Percentiles rank a stretch among this genome's conserved stretches.
Evolutionary conservation across 2,329 filamentous ascomycete species (phyloP).

Genomic region (Aspergillus glaucus): DNA sequence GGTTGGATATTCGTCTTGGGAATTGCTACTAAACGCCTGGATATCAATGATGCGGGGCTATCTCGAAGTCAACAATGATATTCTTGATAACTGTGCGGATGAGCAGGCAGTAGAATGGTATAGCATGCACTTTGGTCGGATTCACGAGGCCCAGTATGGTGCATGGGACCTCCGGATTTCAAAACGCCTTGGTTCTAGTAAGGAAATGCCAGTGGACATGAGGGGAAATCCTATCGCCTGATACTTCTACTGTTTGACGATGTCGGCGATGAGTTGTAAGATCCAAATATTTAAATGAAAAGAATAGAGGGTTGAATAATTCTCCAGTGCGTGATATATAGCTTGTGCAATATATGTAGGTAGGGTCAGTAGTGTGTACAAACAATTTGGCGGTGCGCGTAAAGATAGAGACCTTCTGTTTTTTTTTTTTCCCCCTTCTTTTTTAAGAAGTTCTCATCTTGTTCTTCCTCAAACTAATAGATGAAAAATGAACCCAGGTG

Average conservation of each 20-base stretch:
- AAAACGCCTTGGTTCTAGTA: conserved; percentile 19
- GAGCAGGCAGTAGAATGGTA: conserved; percentile 19
- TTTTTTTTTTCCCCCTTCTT: neutral
- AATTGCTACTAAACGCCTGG: conserved; percentile 12
- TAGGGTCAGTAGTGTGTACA: neutral
- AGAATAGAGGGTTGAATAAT: neutral
- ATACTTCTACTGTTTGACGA: neutral
- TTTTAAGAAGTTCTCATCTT: neutral
- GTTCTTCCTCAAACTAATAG: neutral
- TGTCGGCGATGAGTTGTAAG: neutral
- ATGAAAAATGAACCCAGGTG: neutral
- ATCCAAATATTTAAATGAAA: neutral
- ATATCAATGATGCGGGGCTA: conserved; percentile 19
- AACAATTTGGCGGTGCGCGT: neutral
- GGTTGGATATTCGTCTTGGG: conserved; percentile 12
- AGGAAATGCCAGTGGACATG: conserved; percentile 19
- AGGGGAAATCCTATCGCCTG: conserved; percentile 11
- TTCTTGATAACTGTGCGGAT: conserved; percentile 19
- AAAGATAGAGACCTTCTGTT: neutral
- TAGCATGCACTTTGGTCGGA: conserved; percentile 21
- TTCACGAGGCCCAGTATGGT: conserved; percentile 16
- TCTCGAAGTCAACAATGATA: conserved; percentile 19
- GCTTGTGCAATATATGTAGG: neutral
- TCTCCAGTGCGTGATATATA: neutral
- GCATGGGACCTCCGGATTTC: conserved; percentile 15